Base-by-base conservation (phyloP, 2,329 filamentous ascomycete genomes). In the Colletotrichum sp. region DNA sequence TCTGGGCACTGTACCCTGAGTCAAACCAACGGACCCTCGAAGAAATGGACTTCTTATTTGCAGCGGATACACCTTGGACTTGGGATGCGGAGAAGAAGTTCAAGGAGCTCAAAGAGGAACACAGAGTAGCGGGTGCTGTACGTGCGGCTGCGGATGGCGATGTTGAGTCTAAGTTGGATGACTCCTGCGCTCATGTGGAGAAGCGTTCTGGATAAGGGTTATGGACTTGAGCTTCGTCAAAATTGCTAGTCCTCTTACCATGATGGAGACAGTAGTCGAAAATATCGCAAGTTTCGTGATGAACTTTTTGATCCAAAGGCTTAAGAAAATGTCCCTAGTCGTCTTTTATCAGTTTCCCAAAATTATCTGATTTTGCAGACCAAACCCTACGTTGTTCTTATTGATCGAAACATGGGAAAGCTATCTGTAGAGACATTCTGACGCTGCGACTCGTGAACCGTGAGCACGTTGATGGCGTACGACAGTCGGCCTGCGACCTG, bases 221-320 rank as follows among this genome's bases (percentile, higher is more conserved):
- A 0, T 39, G 15, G 6, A 36, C 1, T 6, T 8, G 36, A 39
- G 15, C 1, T 2, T 39, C 15, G 2, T 39, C 36, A 15, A 34
- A 15, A 18, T 16, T 16, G 15, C 15, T 0, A 5, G 5, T 39
- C 13, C 5, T 16, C 3, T 0, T 39, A 39, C 15, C 36, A 8
- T 39, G 36, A 8, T 39, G 15, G 15, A 39, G 36, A 39, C 36
- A 39, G 7, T 39, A 39, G 36, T 39, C 6, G 36, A 39, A 8
- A 8, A 16, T 16, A 16, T 39, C 36, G 5, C 36, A 16, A 39
- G 36, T 8, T 39, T 8, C 7, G 7, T 16, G 15, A 39, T 39
- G 7, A 3, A 18, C 8, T 5, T 1, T 4, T 16, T 39, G 15
- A 39, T 39, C 15, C 36, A 3, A 39, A 39, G 7, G 36, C 3